Percentiles rank a stretch among this genome's conserved stretches.
Evolutionary conservation across 140 eudicot genomes (phyloP).

Genomic region (Oenanthe javanica): DNA sequence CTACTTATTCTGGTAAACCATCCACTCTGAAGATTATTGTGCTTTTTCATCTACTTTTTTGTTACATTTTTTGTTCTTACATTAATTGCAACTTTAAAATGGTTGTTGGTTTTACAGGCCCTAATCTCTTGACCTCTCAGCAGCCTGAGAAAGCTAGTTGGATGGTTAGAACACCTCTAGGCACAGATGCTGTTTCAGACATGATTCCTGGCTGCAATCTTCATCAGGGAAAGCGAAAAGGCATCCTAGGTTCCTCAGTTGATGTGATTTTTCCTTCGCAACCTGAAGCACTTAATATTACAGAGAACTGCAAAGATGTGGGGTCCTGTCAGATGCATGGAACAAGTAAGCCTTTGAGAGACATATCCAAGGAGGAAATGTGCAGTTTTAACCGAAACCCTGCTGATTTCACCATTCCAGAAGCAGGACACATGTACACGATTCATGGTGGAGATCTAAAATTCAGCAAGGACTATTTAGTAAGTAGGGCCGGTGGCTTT

Average conservation of each 20-base stretch:
- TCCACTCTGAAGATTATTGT: not conserved
- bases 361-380: not conserved
- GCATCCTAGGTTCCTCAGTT: conserved; percentile 1
- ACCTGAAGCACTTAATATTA: not conserved
- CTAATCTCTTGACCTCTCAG: not conserved
- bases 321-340: conserved; percentile 6
- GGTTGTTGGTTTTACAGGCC: conserved; percentile 13
- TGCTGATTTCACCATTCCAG: conserved; percentile 14
- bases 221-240: conserved; percentile 13
- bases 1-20: conserved; percentile 11
- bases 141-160: not conserved
- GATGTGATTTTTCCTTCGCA: not conserved
- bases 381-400: not conserved
- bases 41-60: not conserved
- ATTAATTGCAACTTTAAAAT: conserved; percentile 11
- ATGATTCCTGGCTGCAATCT: not conserved
- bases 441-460: conserved; percentile 1
- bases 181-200: not conserved
- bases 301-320: not conserved
- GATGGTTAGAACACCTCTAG: not conserved
- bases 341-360: not conserved
- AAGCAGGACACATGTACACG: not conserved
- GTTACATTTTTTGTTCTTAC: conserved; percentile 7
- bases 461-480: not conserved
- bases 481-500: not conserved